These are phyloP conservation scores for Ogataea siamensis DNA, from an alignment of 805 yeast genomes.

Conservation along the genomic window DNA sequence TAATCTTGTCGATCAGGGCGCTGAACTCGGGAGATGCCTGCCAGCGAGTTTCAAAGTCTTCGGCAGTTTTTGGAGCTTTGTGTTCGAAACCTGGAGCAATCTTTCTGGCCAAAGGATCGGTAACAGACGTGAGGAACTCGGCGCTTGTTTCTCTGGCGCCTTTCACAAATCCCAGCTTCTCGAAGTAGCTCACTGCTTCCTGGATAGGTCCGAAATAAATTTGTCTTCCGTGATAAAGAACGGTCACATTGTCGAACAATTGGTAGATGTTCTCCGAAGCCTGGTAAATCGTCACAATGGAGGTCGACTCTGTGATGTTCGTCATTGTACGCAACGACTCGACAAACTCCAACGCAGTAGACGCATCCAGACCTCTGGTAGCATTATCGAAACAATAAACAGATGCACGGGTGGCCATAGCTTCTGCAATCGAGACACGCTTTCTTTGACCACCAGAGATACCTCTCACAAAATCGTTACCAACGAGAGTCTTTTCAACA, in stretches of 20 bases:
- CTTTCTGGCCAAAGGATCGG: conserved; percentile 61
- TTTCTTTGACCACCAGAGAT: conserved; percentile 74
- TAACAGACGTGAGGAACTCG: conserved; percentile 63
- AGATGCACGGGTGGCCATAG: conserved; percentile 50
- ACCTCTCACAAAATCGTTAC: conserved; percentile 66
- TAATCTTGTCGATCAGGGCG: conserved; percentile 33
- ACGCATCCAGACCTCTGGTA: conserved; percentile 68
- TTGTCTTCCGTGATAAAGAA: conserved; percentile 60
- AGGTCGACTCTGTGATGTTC: conserved; percentile 52
- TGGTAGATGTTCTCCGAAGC: conserved; percentile 65
- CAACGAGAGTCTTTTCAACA: conserved; percentile 61
- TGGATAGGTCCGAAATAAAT: conserved; percentile 56
- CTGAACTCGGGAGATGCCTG: conserved; percentile 52
- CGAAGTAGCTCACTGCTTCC: conserved; percentile 53
- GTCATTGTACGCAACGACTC: conserved; percentile 60
- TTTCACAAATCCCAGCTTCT: conserved; percentile 60
- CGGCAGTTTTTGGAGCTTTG: conserved; percentile 52
- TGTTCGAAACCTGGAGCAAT: conserved; percentile 46
- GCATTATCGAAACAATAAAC: conserved; percentile 68
- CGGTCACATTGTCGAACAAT: conserved; percentile 58
- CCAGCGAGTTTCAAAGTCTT: conserved; percentile 63
- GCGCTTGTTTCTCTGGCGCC: conserved; percentile 66
- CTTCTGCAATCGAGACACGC: conserved; percentile 70
- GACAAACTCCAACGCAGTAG: conserved; percentile 66
- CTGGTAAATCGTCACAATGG: conserved; percentile 65